These are phyloP conservation scores for Multifurca ochricompacta DNA, from an alignment of 768 basidiomycete genomes.

Conservation along the genomic window DNA sequence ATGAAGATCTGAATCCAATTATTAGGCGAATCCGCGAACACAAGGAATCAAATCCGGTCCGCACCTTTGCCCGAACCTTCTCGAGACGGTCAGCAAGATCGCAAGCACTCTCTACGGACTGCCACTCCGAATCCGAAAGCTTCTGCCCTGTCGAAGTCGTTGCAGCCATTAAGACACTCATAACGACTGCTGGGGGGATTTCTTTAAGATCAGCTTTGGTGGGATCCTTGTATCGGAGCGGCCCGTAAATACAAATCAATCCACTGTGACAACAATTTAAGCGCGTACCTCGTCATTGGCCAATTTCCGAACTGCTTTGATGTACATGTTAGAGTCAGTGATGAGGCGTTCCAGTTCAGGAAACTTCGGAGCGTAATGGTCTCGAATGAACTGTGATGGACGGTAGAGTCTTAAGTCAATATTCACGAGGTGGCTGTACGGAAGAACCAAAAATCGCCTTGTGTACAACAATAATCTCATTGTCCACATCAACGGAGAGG, in stretches of 20 bases:
- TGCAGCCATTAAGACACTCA: constrained; percentile 94
- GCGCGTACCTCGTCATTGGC: constrained; percentile 67
- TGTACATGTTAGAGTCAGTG: constrained; percentile 85
- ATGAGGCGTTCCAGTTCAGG: constrained; percentile 96
- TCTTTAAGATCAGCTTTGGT: constrained; percentile 78
- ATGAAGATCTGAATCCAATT: constrained; percentile 71
- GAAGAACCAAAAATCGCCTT: constrained; percentile 48
- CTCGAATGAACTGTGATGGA: constrained; percentile 77
- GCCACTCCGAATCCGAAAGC: constrained; percentile 66
- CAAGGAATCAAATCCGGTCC: not conserved
- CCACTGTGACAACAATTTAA: not conserved
- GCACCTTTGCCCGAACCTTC: constrained; percentile 80
- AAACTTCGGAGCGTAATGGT: constrained; percentile 92
- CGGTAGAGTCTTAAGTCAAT: constrained; percentile 20
- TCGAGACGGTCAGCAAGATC: constrained; percentile 85
- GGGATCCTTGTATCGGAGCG: constrained; percentile 49
- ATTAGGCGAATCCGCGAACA: not conserved
- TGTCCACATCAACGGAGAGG: constrained; percentile 95
- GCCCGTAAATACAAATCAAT: not conserved
- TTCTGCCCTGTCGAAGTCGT: constrained; percentile 80
- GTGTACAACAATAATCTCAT: constrained; percentile 94
- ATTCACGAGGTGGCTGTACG: constrained; percentile 6
- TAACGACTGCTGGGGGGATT: constrained; percentile 81
- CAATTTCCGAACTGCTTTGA: constrained; percentile 80
- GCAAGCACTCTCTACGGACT: constrained; percentile 75